Evolutionary conservation across 495 filamentous ascomycete genomes (phyloP).

Genomic region (Annulohypoxylon nitens): DNA sequence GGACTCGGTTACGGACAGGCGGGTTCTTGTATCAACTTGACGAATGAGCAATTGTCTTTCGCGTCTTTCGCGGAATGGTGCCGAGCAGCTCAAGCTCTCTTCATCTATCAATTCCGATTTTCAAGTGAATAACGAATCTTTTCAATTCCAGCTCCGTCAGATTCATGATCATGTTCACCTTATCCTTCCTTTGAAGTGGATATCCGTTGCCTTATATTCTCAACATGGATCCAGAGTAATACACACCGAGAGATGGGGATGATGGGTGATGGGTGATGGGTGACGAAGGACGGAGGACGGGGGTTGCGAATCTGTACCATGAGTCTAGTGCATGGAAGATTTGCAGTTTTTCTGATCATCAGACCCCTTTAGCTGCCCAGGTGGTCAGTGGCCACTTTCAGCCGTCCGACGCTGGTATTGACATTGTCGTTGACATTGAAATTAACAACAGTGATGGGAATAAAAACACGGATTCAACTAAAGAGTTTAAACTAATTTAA

Average conservation of each 20-base stretch:
- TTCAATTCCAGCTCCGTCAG: not conserved
- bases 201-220: no score
- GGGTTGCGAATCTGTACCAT: conserved; percentile 6
- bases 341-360: conserved; percentile 20
- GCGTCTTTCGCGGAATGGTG: conserved; percentile 10
- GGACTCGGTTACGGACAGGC: conserved; percentile 38
- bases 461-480: not conserved
- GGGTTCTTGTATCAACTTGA: conserved; percentile 24
- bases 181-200: not conserved
- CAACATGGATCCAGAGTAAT: no score
- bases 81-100: conserved; percentile 7
- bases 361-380: not conserved
- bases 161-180: not conserved
- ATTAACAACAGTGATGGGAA: not conserved
- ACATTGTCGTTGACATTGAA: not conserved
- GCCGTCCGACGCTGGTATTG: not conserved
- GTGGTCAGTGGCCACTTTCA: not conserved
- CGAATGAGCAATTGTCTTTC: conserved; percentile 12
- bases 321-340: conserved; percentile 12
- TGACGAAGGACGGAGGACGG: not conserved
- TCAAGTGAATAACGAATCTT: conserved; percentile 18
- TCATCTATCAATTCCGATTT: conserved; percentile 28
- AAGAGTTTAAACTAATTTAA: not conserved
- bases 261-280: not conserved
- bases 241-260: no score